These are phyloP conservation scores for Cymbidium sinense DNA, from an alignment of 106 monocot genomes.

Conservation along the genomic window DNA sequence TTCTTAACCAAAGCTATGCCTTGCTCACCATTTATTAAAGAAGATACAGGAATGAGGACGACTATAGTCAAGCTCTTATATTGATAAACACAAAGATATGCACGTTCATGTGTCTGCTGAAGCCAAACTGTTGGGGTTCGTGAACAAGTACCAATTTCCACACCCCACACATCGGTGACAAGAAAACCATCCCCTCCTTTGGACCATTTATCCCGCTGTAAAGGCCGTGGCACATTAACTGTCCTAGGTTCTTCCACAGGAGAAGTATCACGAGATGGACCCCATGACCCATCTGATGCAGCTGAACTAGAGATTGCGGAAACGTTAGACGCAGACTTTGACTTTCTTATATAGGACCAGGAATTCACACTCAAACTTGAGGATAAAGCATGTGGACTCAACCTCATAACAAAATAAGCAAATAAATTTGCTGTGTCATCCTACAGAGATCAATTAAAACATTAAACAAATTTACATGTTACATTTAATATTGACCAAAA, in stretches of 20 bases:
- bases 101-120: constrained; percentile 47
- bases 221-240: constrained; percentile 43
- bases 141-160: constrained; percentile 38
- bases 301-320: constrained; percentile 22
- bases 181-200: constrained; percentile 96
- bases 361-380: constrained; percentile 29
- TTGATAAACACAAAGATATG: constrained; percentile 77
- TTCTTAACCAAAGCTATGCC: constrained; percentile 54
- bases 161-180: constrained; percentile 34
- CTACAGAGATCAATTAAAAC: constrained; percentile 24
- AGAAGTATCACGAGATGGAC: constrained; percentile 40
- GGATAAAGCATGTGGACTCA: constrained; percentile 84
- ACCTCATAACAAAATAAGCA: constrained; percentile 72
- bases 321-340: constrained; percentile 34
- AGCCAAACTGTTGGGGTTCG: constrained; percentile 51
- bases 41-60: constrained; percentile 67
- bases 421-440: constrained; percentile 76
- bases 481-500: not conserved
- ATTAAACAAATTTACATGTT: constrained; percentile 1
- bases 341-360: constrained; percentile 80
- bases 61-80: constrained; percentile 67
- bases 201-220: constrained; percentile 71
- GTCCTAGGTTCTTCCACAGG: constrained; percentile 30
- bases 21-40: constrained; percentile 60
- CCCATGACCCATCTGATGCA: constrained; percentile 25